Evolutionary conservation across 441 rosid species (phyloP).

Genomic region (Eutrema salsugineum): DNA sequence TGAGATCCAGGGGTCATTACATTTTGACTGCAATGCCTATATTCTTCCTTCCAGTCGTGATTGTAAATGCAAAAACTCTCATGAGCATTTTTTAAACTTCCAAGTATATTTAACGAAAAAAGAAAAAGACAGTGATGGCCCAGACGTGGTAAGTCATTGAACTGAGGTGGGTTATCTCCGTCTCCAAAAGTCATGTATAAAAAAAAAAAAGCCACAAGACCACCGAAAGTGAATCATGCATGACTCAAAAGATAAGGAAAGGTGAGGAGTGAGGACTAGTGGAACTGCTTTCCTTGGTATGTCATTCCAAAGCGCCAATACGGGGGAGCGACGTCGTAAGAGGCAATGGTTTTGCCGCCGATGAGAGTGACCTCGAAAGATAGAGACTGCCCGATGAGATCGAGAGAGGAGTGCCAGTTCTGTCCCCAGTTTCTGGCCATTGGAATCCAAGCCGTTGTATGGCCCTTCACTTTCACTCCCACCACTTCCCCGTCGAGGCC

Average conservation of each 20-base stretch:
- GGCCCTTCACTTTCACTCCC: conserved; percentile 85
- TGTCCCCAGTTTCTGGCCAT: conserved; percentile 97
- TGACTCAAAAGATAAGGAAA: background rate
- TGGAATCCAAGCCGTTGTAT: conserved; percentile 87
- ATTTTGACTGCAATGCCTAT: background rate
- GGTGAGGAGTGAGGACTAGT: conserved; percentile 25
- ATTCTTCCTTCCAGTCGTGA: background rate
- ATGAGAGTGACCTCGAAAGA: conserved; percentile 80
- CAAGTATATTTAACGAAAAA: background rate
- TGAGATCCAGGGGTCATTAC: background rate
- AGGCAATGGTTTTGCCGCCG: conserved; percentile 51
- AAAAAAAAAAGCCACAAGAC: conserved; percentile 6
- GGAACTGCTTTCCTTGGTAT: conserved; percentile 75
- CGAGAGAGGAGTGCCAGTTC: conserved; percentile 71
- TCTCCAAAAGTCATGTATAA: background rate
- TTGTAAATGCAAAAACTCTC: conserved; percentile 3
- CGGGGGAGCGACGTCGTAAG: conserved; percentile 74
- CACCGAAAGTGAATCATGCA: conserved; percentile 21
- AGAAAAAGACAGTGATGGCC: background rate
- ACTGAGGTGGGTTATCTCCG: conserved; percentile 7
- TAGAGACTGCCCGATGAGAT: conserved; percentile 73
- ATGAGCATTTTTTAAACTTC: background rate
- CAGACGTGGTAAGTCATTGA: background rate
- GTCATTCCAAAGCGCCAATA: conserved; percentile 84
- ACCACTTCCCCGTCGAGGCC: conserved; percentile 75